A percentile compares a stretch with the other conserved stretches of the same genome.
Evolutionary conservation across 2,329 filamentous ascomycete species (phyloP).

Genomic region (Chrysoporthe puriensis): DNA sequence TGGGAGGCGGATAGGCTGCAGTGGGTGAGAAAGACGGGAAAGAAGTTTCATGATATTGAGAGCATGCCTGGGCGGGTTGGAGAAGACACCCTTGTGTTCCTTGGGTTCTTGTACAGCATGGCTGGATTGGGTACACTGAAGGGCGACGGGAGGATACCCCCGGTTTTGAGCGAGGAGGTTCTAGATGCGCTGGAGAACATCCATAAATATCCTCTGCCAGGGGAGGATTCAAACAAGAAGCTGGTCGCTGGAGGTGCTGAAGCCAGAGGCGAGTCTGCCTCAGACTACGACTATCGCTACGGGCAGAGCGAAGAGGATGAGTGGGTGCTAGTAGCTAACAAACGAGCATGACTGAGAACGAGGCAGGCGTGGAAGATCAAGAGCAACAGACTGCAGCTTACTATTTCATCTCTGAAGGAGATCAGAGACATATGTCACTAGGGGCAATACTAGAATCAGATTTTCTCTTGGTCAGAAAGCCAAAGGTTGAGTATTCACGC

Average conservation of each 20-base stretch:
- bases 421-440: background rate
- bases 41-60: constrained; percentile 55
- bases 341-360: background rate
- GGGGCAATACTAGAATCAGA: background rate
- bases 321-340: constrained; percentile 3
- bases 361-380: too few species aligned
- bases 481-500: background rate
- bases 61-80: constrained; percentile 49
- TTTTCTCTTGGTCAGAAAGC: background rate
- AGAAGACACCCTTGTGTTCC: constrained; percentile 51
- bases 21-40: constrained; percentile 36
- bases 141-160: constrained; percentile 52
- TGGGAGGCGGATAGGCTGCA: constrained; percentile 51
- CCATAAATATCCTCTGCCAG: constrained; percentile 46
- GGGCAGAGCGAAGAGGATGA: background rate
- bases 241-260: background rate
- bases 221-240: background rate
- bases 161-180: constrained; percentile 46
- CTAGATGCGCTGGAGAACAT: constrained; percentile 53
- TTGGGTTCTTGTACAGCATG: constrained; percentile 50
- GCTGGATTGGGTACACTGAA: constrained; percentile 52
- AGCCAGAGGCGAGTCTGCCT: background rate
- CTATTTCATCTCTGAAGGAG: too few species aligned
- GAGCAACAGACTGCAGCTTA: too few species aligned
- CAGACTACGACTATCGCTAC: background rate